Evolutionary conservation across 305 asterid species (phyloP).

Genomic region (Petunia hybrid): DNA sequence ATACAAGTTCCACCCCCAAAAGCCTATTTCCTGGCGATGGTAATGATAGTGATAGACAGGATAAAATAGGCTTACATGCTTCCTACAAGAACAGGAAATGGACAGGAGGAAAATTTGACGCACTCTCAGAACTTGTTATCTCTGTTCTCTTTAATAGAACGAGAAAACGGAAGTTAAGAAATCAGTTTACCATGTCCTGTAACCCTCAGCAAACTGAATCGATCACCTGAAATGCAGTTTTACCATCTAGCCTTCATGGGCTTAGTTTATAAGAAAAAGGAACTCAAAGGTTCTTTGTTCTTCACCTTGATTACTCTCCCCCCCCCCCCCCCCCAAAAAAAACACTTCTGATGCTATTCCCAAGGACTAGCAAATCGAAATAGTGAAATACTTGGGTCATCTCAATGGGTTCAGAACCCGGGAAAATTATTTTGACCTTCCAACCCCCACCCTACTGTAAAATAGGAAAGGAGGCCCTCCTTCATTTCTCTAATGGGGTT

Average conservation of each 20-base stretch:
- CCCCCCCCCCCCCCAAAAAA: too few species aligned
- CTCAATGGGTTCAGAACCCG: slow-evolving; percentile 8
- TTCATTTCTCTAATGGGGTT: too few species aligned
- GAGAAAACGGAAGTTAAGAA: neutral
- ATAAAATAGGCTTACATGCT: too few species aligned
- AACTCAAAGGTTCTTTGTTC: slow-evolving; percentile 3
- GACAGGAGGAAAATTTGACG: neutral
- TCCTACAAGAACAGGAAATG: neutral
- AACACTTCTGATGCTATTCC: neutral
- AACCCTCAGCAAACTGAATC: neutral
- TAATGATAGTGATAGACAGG: neutral
- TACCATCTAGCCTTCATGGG: neutral
- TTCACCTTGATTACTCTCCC: neutral
- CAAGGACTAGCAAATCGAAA: slow-evolving; percentile 21
- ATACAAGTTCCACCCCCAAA: slow-evolving; percentile 16
- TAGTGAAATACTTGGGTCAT: neutral
- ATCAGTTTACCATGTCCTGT: slow-evolving; percentile 7
- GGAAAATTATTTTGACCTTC: too few species aligned
- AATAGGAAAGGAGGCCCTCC: too few species aligned
- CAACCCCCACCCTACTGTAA: too few species aligned
- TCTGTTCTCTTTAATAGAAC: neutral
- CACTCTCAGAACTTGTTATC: too few species aligned
- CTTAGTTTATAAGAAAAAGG: slow-evolving; percentile 1
- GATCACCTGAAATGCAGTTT: slow-evolving; percentile 20
- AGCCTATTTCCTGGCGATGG: neutral